Percentiles rank a stretch among this genome's conserved stretches.
phyloP scores from a whole-genome alignment of 179 eudicot species.

The Actinidia polygama region DNA sequence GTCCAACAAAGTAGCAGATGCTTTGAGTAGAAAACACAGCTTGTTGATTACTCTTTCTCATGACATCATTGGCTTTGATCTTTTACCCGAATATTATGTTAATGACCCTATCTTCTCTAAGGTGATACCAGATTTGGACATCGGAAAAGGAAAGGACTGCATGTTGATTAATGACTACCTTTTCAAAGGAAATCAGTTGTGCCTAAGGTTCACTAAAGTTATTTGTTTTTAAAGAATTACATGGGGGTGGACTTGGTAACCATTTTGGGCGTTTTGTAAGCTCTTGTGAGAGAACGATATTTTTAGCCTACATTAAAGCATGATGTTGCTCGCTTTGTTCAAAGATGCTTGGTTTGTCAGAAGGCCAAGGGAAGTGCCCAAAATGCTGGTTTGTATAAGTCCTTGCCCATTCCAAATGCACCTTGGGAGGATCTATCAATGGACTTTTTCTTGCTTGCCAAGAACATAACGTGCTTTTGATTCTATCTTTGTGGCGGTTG shows the following conservation, averaged over 20 bases:
- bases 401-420: background rate
- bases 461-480: background rate
- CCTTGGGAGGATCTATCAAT: slow-evolving; percentile 7
- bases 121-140: background rate
- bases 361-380: slow-evolving; percentile 8
- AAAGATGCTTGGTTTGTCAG: background rate
- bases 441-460: background rate
- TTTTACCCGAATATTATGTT: background rate
- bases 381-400: background rate
- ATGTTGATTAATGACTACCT: background rate
- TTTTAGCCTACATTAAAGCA: background rate
- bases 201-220: background rate
- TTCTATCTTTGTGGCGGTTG: background rate
- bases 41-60: background rate
- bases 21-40: background rate
- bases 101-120: background rate
- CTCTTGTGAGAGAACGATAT: background rate
- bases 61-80: background rate
- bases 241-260: slow-evolving; percentile 5
- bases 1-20: background rate
- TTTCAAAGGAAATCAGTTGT: background rate
- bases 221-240: background rate
- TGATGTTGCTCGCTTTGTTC: background rate
- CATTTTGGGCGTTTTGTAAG: background rate
- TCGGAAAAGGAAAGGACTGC: background rate